These are phyloP conservation scores for Dicorynia guianensis DNA, from an alignment of 306 rosid species.

Conservation along the genomic window DNA sequence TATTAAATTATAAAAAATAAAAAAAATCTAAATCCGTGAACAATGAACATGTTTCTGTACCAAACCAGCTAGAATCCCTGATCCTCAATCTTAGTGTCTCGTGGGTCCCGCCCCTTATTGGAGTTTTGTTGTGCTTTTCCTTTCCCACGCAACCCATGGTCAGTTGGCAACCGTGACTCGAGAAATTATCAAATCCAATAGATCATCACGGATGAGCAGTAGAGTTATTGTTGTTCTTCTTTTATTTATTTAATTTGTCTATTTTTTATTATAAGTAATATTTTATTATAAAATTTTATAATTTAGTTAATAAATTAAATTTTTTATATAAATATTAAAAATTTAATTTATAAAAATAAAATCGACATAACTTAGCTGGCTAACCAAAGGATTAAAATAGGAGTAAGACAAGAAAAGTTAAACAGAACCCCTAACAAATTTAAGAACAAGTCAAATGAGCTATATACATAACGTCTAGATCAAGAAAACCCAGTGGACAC, in stretches of 20 bases:
- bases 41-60: background rate
- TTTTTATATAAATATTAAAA: too few relatives aligned
- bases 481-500: constrained; percentile 41
- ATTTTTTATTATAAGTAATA: too few relatives aligned
- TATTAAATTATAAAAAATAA: too few relatives aligned
- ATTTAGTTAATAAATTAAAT: too few relatives aligned
- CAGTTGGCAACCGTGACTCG: constrained; percentile 20
- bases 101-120: constrained; percentile 32
- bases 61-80: background rate
- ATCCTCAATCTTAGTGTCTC: background rate
- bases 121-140: background rate
- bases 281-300: too few relatives aligned
- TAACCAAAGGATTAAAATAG: constrained; percentile 23
- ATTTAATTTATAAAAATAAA: too few relatives aligned
- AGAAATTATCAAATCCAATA: background rate
- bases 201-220: constrained; percentile 26
- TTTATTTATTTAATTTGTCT: background rate
- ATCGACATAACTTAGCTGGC: background rate
- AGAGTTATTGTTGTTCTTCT: background rate
- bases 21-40: too few relatives aligned
- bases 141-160: constrained; percentile 7
- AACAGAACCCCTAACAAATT: constrained; percentile 11
- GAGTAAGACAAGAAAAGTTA: constrained; percentile 28
- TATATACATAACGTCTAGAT: constrained; percentile 38
- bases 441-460: constrained; percentile 38